Evolutionary conservation across 2,329 filamentous ascomycete genomes (phyloP), one percentile per base, ranked within the genome.

Genomic region (Colletotrichum phormii): DNA sequence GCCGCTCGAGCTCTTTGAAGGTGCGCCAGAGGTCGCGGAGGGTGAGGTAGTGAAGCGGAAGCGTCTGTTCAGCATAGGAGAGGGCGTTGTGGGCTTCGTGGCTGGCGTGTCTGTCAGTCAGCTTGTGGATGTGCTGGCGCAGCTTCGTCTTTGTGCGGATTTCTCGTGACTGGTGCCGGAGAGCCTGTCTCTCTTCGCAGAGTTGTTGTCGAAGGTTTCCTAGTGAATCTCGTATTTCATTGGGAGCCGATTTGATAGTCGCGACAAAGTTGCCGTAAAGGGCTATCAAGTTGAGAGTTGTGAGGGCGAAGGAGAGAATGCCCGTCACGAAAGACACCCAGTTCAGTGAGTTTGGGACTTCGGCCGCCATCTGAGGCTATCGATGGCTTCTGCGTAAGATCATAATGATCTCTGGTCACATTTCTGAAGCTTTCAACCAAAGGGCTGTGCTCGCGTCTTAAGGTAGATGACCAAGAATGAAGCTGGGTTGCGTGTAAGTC

Each of bases 311-410:
- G 22, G 66, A 42, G 22, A 73, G 66, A 55, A 73, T 73, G 60
- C 71, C 71, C 1, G 71, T 73, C 8, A 73, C 55, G 35, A 73
- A 73, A 9, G 71, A 73, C 22, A 73, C 53, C 71, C 71, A 73
- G 29, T 73, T 73, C 11, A 73, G 61, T 0, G 71, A 73, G 55
- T 71, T 71, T 4, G 71, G 71, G 11, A 73, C 71, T 15, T 73
- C 71, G 9, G 22, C 49, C 5, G 71, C 29, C 71, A 73, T 73
- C 5, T 51, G 46, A 3, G 15, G 42, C 26, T 49, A 18, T 15
- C 37, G 26, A 49, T n/a, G 29, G 18, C 54, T 33, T 29, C 12
- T 6, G 7, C 9, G 35, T 8, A 11, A 18, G 29, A 24, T 46
- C 15, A 37, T 29, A n/a, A 24, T 29, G 22, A 35, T 22, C 9